Conservation (phyloP, 129 eudicot genomes). For the Flaveria bidentis region DNA sequence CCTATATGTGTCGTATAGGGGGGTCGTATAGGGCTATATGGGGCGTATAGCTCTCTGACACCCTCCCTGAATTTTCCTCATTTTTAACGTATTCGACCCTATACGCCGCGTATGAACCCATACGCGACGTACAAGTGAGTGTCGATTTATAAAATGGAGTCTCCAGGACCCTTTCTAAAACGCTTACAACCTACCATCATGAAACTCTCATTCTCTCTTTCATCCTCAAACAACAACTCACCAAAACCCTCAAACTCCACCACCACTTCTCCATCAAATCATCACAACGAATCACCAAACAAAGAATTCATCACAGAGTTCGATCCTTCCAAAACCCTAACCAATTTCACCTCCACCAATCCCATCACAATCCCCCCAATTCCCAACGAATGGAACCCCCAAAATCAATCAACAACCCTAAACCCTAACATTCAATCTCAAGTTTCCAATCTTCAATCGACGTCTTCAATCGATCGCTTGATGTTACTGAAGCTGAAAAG, state of each 20-base stretch:
- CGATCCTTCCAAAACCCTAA: conserved; percentile 43
- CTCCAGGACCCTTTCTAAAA: too few relatives aligned
- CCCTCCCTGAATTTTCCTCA: too few relatives aligned
- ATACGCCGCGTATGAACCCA: too few relatives aligned
- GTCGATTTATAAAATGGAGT: too few relatives aligned
- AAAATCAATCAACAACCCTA: conserved; percentile 41
- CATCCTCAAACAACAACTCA: not conserved
- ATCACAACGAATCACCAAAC: conserved; percentile 23
- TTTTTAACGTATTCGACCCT: too few relatives aligned
- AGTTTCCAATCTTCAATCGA: not conserved
- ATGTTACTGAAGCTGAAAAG: conserved; percentile 56
- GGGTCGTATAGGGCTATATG: too few relatives aligned
- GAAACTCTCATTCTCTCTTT: conserved; percentile 33
- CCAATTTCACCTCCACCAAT: conserved; percentile 26
- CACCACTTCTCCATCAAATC: conserved; percentile 2
- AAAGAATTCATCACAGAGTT: conserved; percentile 51
- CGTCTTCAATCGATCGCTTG: conserved; percentile 32
- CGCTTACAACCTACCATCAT: not conserved
- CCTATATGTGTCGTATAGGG: too few relatives aligned
- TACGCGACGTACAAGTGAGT: too few relatives aligned
- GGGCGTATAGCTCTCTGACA: too few relatives aligned
- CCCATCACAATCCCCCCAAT: conserved; percentile 59
- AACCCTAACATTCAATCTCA: conserved; percentile 32
- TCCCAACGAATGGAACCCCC: conserved; percentile 49
- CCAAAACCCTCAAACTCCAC: conserved; percentile 28